Evolutionary conservation across 805 yeast species (phyloP).

Genomic region (Yueomyces sp.): DNA sequence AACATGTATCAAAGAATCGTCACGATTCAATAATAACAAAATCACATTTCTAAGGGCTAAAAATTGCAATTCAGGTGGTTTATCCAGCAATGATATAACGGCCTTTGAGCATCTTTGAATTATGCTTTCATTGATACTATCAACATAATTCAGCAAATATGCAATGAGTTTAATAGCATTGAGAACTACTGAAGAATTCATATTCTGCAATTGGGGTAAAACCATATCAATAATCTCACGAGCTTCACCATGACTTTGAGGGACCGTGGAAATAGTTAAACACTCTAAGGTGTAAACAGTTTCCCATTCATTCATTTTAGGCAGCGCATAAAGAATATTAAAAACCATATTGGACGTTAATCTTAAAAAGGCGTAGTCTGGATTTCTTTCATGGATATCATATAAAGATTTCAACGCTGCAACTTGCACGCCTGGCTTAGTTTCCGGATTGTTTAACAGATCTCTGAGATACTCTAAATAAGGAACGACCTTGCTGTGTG

Average conservation of each 20-base stretch:
- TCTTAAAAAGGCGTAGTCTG: conserved; percentile 17
- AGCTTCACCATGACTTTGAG: conserved; percentile 57
- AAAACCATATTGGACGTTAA: conserved; percentile 29
- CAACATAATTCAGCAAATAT: conserved; percentile 61
- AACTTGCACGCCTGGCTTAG: conserved; percentile 47
- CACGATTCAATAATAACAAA: conserved; percentile 52
- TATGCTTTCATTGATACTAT: conserved; percentile 38
- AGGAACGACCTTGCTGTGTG: conserved; percentile 33
- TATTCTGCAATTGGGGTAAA: conserved; percentile 64
- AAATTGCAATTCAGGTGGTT: conserved; percentile 76
- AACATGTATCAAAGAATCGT: conserved; percentile 37
- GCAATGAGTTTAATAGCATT: conserved; percentile 62
- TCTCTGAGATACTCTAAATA: conserved; percentile 26
- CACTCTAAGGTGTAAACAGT: conserved; percentile 56
- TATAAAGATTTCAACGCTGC: conserved; percentile 57
- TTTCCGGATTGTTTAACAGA: conserved; percentile 29
- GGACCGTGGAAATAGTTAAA: conserved; percentile 48
- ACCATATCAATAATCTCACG: conserved; percentile 47
- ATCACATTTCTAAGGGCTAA: conserved; percentile 71
- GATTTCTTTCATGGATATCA: conserved; percentile 43
- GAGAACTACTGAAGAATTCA: conserved; percentile 67
- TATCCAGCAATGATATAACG: conserved; percentile 52
- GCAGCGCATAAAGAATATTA: conserved; percentile 24
- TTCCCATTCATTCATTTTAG: conserved; percentile 49
- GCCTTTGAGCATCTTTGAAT: conserved; percentile 57